A percentile compares a stretch with the other conserved stretches of the same genome.
Conservation (phyloP, 129 eudicot species). For the Deinandra increscens region DNA sequence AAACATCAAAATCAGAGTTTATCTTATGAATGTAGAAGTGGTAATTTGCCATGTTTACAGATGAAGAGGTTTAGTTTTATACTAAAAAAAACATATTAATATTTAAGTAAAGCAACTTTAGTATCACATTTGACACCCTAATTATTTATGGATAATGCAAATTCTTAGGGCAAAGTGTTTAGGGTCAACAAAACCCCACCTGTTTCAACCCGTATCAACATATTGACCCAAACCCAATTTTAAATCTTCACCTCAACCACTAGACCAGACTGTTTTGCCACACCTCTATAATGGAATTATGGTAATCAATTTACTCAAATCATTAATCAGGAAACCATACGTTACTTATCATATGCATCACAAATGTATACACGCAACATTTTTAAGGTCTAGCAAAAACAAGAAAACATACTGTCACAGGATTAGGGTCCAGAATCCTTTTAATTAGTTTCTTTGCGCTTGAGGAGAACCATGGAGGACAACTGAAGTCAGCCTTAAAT, state of each 20-base stretch:
- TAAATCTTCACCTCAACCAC: not conserved
- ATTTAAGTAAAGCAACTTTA: too few species aligned
- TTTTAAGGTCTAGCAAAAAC: not conserved
- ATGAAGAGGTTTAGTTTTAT: too few species aligned
- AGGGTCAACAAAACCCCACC: too few species aligned
- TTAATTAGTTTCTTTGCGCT: conserved; percentile 93
- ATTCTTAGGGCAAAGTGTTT: too few species aligned
- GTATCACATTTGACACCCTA: not conserved
- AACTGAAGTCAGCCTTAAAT: conserved; percentile 75
- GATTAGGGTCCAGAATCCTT: conserved; percentile 92
- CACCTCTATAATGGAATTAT: not conserved
- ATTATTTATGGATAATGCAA: not conserved
- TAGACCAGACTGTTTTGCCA: not conserved
- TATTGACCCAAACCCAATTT: not conserved
- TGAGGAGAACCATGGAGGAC: conserved; percentile 94
- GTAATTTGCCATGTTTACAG: not conserved
- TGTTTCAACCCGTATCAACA: too few species aligned
- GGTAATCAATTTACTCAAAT: not conserved
- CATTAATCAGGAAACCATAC: not conserved
- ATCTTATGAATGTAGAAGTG: not conserved
- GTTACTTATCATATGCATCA: not conserved
- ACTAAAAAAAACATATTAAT: too few species aligned
- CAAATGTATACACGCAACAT: not conserved
- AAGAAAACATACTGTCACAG: conserved; percentile 59
- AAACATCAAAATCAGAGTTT: not conserved